Evolutionary conservation across 768 basidiomycete genomes (phyloP).

Genomic region (Russula sp.): DNA sequence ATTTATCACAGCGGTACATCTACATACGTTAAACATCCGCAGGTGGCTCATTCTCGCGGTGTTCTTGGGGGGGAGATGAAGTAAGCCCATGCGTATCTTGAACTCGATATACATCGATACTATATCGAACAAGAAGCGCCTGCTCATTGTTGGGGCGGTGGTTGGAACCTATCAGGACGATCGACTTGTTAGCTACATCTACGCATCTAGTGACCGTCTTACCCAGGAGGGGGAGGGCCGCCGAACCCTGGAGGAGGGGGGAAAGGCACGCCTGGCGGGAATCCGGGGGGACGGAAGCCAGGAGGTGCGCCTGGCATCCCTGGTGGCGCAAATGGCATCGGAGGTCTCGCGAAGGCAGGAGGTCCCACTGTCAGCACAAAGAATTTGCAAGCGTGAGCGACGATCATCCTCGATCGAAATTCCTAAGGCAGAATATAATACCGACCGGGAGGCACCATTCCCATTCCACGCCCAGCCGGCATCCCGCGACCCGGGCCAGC

Average conservation of each 20-base stretch:
- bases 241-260: slow-evolving; percentile 76
- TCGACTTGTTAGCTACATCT: neutral
- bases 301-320: slow-evolving; percentile 86
- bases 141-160: slow-evolving; percentile 38
- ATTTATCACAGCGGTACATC: slow-evolving; percentile 16
- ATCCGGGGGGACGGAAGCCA: slow-evolving; percentile 78
- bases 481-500: slow-evolving; percentile 90
- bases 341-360: slow-evolving; percentile 59
- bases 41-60: neutral
- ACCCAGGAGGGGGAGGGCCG: slow-evolving; percentile 80
- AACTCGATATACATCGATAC: slow-evolving; percentile 6
- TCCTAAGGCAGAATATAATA: slow-evolving; percentile 22
- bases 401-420: slow-evolving; percentile 20
- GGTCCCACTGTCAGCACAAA: slow-evolving; percentile 43
- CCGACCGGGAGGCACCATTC: slow-evolving; percentile 85
- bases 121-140: neutral
- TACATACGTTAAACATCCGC: slow-evolving; percentile 15
- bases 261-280: slow-evolving; percentile 77
- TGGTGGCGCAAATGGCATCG: slow-evolving; percentile 58
- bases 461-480: slow-evolving; percentile 96
- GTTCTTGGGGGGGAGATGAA: slow-evolving; percentile 1
- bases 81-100: slow-evolving; percentile 1
- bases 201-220: slow-evolving; percentile 29
- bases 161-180: slow-evolving; percentile 38
- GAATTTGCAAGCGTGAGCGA: slow-evolving; percentile 5